Conservation (phyloP, 2,329 filamentous ascomycete genomes). For the Colletotrichum sp. region DNA sequence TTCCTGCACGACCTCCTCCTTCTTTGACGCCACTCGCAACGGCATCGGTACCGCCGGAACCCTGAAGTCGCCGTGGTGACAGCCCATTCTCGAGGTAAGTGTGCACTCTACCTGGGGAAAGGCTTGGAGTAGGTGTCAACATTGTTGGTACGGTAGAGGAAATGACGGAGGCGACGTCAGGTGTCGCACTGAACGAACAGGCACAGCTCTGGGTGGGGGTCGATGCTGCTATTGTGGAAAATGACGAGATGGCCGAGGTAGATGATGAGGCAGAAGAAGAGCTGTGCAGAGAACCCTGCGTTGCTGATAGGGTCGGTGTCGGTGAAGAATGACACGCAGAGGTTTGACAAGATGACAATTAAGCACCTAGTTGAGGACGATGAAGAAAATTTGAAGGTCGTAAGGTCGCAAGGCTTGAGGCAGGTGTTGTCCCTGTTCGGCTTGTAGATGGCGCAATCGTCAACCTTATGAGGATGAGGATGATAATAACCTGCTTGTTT, state of each 20-base stretch:
- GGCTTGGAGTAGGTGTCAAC: not conserved
- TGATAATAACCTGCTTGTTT: not conserved
- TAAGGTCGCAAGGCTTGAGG: not conserved
- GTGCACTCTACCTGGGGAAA: accelerated
- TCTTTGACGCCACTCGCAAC: not conserved
- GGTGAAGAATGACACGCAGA: not conserved
- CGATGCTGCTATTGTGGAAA: not conserved
- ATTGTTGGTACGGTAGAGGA: not conserved
- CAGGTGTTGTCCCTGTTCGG: not conserved
- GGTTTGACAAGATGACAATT: not conserved
- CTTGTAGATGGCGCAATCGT: not conserved
- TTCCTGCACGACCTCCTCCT: not conserved
- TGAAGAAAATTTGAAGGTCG: not conserved
- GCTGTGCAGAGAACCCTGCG: not conserved
- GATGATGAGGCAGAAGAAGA: not conserved
- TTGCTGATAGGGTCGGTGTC: not conserved
- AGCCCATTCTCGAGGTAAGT: not conserved
- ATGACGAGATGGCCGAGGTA: not conserved
- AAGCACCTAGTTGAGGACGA: not conserved
- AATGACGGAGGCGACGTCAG: not conserved
- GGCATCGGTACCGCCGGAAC: not conserved
- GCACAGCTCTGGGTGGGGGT: accelerated
- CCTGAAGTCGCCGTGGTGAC: not conserved
- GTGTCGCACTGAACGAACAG: not conserved
- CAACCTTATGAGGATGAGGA: not conserved